phyloP scores from a whole-genome alignment of 2,329 filamentous ascomycete genomes.

The Xylariaceae sp. region DNA sequence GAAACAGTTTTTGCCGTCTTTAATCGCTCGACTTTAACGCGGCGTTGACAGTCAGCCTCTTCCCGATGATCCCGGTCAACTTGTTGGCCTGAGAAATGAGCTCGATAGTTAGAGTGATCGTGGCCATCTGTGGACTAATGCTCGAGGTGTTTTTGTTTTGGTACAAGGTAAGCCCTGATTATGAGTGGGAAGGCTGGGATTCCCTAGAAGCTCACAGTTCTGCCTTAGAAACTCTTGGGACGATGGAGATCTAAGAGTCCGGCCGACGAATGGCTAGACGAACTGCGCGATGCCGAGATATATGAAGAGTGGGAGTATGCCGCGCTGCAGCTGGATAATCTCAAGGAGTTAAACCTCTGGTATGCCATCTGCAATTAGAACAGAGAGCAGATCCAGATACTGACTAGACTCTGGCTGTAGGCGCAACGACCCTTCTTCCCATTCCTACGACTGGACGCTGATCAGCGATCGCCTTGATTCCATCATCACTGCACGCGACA shows the following conservation, averaged over 20 bases:
- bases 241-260: constrained; percentile 70
- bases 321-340: constrained; percentile 80
- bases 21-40: background rate
- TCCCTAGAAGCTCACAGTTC: constrained; percentile 17
- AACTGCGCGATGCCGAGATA: constrained; percentile 65
- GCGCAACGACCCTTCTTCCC: constrained; percentile 79
- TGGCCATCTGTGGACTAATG: constrained; percentile 60
- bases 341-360: constrained; percentile 82
- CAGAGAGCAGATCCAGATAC: background rate
- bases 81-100: constrained; percentile 26
- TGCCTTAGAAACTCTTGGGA: constrained; percentile 62
- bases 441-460: constrained; percentile 83
- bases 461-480: constrained; percentile 77
- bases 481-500: constrained; percentile 69
- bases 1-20: background rate
- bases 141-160: constrained; percentile 66
- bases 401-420: constrained; percentile 44
- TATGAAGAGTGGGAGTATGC: constrained; percentile 88
- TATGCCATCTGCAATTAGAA: constrained; percentile 40
- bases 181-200: background rate
- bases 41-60: constrained; percentile 3
- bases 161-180: constrained; percentile 53
- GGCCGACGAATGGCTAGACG: constrained; percentile 66
- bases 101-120: constrained; percentile 38
- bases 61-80: constrained; percentile 16